Evolutionary conservation across 371 early-diverging fungal genomes (phyloP), one percentile per base, ranked within the genome.

Genomic region (Mortierella sp.): DNA sequence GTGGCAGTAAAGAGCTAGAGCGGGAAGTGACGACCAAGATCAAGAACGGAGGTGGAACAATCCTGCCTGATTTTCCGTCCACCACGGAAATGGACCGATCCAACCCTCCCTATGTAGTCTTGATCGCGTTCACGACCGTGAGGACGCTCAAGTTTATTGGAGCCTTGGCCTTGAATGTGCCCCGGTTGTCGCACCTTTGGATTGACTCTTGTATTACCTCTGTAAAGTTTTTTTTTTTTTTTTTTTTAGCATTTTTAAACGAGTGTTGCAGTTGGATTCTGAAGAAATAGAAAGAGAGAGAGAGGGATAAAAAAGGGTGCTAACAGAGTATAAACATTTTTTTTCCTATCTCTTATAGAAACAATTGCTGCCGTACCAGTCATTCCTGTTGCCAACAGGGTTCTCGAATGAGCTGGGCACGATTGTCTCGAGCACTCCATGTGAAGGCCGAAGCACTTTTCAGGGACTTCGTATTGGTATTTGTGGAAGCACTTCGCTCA

Each of bases 371-470:
- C 57, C 73, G 4, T 56, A 59, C 15, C 60, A 58, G n/a, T 30
- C 65, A 3, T 79, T 62, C 51, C 43, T 55, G 2, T 58, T 79
- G n/a, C 67, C 79, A 2, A 72, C 70, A 29, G 79, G 79, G 0
- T 21, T 63, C 6, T 79, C 79, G n/a, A 60, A 43, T 6, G 73
- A 72, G n/a, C 63, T 72, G 1, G 73, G 37, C 0, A 50, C 72
- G 7, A 29, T 66, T n/a, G 57, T 79, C 4, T 79, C 66, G 18
- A 72, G 59, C 5, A 23, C 28, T 7, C 69, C 79, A 7, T 11
- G 6, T 14, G 19, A 56, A 21, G 63, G 62, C 21, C 57, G 52
- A 0, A 63, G 72, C 5, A 29, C 72, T n/a, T 79, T 79, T 57
- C 56, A 66, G 37, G 63, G 62, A 9, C 23, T 66, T 29, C 7